Evolutionary conservation across 2,329 filamentous ascomycete species (phyloP).

Genomic region (Aureobasidium melanogenum): DNA sequence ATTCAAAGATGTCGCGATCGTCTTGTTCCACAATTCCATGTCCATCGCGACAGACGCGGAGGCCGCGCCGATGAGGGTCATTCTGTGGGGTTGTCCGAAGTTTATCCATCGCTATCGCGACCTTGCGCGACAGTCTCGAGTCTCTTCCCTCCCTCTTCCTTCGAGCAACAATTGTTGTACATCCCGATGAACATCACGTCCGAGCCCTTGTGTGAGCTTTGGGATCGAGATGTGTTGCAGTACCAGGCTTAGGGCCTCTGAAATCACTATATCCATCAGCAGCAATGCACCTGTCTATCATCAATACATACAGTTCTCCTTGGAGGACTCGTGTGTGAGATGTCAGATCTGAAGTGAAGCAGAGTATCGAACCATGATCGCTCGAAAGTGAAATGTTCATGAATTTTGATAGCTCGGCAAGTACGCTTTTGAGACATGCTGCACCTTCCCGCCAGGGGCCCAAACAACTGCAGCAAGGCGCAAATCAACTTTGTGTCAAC

Average conservation of each 20-base stretch:
- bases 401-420: background rate
- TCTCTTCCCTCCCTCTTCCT: too few relatives aligned
- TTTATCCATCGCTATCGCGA: background rate
- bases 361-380: background rate
- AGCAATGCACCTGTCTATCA: background rate
- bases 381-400: background rate
- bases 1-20: background rate
- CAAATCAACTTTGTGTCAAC: background rate
- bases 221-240: too few relatives aligned
- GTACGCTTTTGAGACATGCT: background rate
- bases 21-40: background rate
- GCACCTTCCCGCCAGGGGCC: slow-evolving; percentile 4
- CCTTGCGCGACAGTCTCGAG: too few relatives aligned
- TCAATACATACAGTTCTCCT: background rate
- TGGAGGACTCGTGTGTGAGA: too few relatives aligned
- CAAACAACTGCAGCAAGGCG: background rate
- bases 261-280: too few relatives aligned
- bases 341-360: background rate
- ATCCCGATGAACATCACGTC: background rate
- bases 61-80: background rate
- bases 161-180: background rate
- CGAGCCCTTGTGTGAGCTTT: background rate
- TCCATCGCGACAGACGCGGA: slow-evolving; percentile 1
- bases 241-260: background rate
- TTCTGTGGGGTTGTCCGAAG: background rate